Base-by-base conservation (phyloP, 106 monocot species). In the Xerophyta viscosa region DNA sequence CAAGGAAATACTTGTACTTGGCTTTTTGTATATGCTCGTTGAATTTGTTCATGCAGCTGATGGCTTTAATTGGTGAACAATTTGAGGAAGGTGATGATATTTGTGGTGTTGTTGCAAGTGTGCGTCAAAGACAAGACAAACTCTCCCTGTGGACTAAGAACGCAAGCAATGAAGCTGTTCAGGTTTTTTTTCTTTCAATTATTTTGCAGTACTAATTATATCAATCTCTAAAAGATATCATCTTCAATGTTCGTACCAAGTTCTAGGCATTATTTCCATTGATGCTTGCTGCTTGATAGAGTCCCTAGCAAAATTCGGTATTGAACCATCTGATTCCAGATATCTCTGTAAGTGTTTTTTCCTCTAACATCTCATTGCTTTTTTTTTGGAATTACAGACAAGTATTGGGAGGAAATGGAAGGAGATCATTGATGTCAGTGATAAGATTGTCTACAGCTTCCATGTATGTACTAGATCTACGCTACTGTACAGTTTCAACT, bases 61-160 rank as follows among this genome's bases (percentile, higher is more conserved):
- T 96, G 88, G 88, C 88, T 78, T 63, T 96, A n/a, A 85, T 96
- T 58, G 94, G 94, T 15, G 94, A 96, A 70, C 94, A 96, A 51
- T 88, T 96, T 79, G 94, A 88, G 57, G 94, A 96, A 10, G 75
- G 48, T 45, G 88, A 96, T 12, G 94, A 96, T 36, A 88, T 96
- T 30, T 88, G 94, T 71, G 94, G 94, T 24, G 81, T 88, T 64
- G 94, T 85, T 73, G 94, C 75, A 37, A 96, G 88, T 68, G 84
- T 84, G 46, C 88, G 94, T 31, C 84, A 66, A 53, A 84, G 84
- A 54, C 76, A 79, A 51, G 88, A 96, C 70, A 96, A 96, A 58
- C 78, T 96, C 52, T 74, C 94, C 28, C 47, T 96, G 8, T 96
- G 94, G 94, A 96, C 94, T 22, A 84, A 70, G 52, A 61, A 71